Evolutionary conservation across 805 yeast genomes (phyloP), one percentile per base, ranked within the genome.

Genomic region (Saccharomycopsis sp.): DNA sequence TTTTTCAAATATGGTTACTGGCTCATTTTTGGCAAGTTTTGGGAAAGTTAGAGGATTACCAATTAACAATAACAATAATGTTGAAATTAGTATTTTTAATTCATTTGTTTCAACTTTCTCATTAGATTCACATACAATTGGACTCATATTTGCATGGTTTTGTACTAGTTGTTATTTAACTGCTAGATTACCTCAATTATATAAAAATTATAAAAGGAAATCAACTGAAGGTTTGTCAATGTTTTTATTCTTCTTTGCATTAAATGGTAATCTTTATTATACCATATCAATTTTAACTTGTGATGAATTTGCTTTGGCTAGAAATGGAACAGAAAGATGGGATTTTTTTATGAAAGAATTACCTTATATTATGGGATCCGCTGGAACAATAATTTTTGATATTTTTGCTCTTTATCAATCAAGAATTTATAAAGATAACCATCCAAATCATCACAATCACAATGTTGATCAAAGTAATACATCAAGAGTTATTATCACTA

Each of bases 201-300:
- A 71, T 54, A 85, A 83, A 57, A 89, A 89, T 59, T 80, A 74
- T 55, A 51, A 63, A 39, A 66, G 96, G 30, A 82, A 83, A 55
- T 83, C 95, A 1, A 94, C 94, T 0, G 79, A 81, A 23, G 96
- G 96, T 2, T 66, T 87, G 2, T 82, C 96, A 1, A 85, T 94
- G 18, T 59, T 83, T 34, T 63, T 88, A 20, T 89, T 88, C 56
- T 73, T 73, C 9, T 75, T 92, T 19, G 94, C 96, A 1, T 62
- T 88, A 36, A 42, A 74, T 21, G 95, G 95, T 3, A 88, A 88
- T 57, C 50, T 79, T 28, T 72, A 87, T 1, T 88, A 89, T 56
- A 75, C 92, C 0, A 50, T 75, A 4, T 81, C 94, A 5, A 86
- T 89, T 21, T 50, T 87, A 32, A 65, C 79, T 1, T 74, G 84